These are phyloP conservation scores for Pseudogymnoascus sp. DNA, from an alignment of 2,329 filamentous ascomycete species.

Conservation along the genomic window DNA sequence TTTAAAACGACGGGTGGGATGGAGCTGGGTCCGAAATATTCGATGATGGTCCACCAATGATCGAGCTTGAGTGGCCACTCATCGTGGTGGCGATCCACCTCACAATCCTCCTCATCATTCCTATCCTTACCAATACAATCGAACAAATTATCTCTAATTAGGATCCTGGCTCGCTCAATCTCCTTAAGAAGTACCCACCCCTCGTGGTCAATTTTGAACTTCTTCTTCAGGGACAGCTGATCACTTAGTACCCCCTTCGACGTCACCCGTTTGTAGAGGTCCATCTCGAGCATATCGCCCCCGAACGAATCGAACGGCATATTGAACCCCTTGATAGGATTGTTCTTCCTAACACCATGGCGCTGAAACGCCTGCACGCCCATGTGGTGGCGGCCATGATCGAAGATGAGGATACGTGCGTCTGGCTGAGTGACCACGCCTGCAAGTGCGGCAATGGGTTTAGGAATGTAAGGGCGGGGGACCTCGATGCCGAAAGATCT, in stretches of 20 bases:
- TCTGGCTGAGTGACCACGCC: neutral
- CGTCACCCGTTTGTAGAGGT: neutral
- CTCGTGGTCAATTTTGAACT: neutral
- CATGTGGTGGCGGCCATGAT: neutral
- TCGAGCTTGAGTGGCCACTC: neutral
- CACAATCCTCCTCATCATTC: neutral
- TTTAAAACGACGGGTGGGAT: neutral
- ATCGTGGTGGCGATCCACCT: neutral
- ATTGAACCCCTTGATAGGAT: neutral
- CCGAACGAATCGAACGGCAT: neutral
- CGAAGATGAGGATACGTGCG: neutral
- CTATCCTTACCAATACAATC: neutral
- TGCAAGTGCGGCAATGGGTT: neutral
- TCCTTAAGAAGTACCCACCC: neutral
- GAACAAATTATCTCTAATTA: neutral
- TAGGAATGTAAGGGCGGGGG: neutral
- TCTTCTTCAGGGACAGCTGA: neutral
- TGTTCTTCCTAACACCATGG: neutral
- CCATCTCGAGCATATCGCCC: neutral
- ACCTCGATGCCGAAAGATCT: neutral
- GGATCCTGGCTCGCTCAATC: neutral
- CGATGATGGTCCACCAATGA: neutral
- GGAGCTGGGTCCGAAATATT: neutral
- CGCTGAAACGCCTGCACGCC: neutral
- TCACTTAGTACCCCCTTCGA: neutral